A percentile compares a stretch with the other conserved stretches of the same genome.
Evolutionary conservation across 345 rosid genomes (phyloP).

Genomic region (Lagerstroemia speciosa): DNA sequence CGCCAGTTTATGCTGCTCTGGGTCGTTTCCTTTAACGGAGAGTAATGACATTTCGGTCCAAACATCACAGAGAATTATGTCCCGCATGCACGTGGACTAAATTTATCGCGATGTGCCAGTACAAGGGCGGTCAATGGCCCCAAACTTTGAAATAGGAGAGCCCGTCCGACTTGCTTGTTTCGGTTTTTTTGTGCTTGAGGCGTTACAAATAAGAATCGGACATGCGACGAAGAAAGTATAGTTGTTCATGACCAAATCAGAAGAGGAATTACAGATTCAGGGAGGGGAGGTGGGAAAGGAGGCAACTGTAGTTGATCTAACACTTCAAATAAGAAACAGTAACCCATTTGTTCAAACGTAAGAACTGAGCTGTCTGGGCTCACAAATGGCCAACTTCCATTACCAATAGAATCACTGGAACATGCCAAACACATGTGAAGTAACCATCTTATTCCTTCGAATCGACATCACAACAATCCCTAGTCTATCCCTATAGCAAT

Average conservation of each 20-base stretch:
- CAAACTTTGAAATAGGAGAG: neutral
- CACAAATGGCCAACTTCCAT: neutral
- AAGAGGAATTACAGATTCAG: neutral
- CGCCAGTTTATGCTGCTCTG: neutral
- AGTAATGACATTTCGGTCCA: no score
- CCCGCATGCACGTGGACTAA: neutral
- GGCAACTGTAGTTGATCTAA: neutral
- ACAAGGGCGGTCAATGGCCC: neutral
- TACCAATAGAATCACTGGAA: neutral
- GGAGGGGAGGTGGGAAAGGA: neutral
- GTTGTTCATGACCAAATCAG: neutral
- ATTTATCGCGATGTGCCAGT: neutral
- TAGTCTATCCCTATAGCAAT: neutral
- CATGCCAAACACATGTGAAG: neutral
- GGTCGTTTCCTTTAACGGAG: no score
- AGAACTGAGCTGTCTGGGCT: conserved; percentile 1
- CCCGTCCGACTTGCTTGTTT: neutral
- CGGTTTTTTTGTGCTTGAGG: neutral
- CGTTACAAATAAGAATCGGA: neutral
- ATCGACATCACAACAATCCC: conserved; percentile 1
- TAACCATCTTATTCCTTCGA: neutral
- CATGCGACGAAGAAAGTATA: neutral
- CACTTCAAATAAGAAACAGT: neutral
- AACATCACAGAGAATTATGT: neutral
- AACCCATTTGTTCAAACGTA: neutral